phyloP scores from a whole-genome alignment of 2,329 filamentous ascomycete genomes.

The Alternaria solani region DNA sequence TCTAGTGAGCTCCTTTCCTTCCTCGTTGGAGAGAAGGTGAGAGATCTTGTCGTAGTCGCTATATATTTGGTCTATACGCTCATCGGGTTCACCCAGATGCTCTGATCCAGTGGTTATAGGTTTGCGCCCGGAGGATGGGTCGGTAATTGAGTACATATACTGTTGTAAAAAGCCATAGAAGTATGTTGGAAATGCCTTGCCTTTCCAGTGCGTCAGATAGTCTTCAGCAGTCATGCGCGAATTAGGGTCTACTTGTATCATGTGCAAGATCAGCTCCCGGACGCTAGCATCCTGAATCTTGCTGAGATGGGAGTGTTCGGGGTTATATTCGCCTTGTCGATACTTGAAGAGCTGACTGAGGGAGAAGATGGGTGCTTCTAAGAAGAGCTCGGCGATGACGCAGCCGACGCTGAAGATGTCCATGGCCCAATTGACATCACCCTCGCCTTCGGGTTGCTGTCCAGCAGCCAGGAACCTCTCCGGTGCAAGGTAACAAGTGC shows the following conservation, averaged over 20 bases:
- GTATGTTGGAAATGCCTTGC: constrained; percentile 92
- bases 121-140: constrained; percentile 81
- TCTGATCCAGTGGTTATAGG: constrained; percentile 71
- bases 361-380: constrained; percentile 97
- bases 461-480: constrained; percentile 84
- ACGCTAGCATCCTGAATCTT: constrained; percentile 89
- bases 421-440: constrained; percentile 87
- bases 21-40: constrained; percentile 83
- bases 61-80: constrained; percentile 91
- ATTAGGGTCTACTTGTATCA: constrained; percentile 94
- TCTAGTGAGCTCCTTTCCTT: constrained; percentile 55
- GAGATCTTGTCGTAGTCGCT: constrained; percentile 98
- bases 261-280: constrained; percentile 87
- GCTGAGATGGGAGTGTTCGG: constrained; percentile 78
- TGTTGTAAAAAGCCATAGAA: constrained; percentile 98
- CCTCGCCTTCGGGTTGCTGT: constrained; percentile 69
- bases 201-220: constrained; percentile 90
- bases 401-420: constrained; percentile 97
- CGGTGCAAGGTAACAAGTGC: constrained; percentile 94
- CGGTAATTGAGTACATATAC: constrained; percentile 95
- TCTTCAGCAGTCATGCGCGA: constrained; percentile 92
- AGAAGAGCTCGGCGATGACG: constrained; percentile 94
- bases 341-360: constrained; percentile 96
- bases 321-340: constrained; percentile 89
- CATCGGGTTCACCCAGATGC: constrained; percentile 87